Evolutionary conservation across 371 early-diverging fungal genomes (phyloP), one percentile per base, ranked within the genome.

Genomic region (Mucor lusitanicus): DNA sequence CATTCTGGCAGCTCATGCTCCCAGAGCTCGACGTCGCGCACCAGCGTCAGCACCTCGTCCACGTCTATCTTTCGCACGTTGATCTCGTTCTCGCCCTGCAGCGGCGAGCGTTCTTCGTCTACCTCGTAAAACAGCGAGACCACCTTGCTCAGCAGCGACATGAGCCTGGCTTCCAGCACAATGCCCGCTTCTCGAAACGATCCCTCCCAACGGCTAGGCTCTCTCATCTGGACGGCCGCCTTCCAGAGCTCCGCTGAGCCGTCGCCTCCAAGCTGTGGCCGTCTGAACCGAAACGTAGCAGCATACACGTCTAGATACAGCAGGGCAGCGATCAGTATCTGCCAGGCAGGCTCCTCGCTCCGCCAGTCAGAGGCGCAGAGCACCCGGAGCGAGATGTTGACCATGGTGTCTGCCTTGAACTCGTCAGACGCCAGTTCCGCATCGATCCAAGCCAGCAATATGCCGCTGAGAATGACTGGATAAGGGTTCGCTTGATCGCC

Each of bases 1-100:
- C 79, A 82, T 1, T 55, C 25, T 5, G 78, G 78, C 27, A 78
- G 21, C 0, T 68, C 59, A 11, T 80, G 73, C 37, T 82, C 83
- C 78, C 77, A 80, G 33, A 63, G 39, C 53, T 80, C 83, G 6
- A 80, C 69, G 40, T 82, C 75, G n/a, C 72, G 71, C 9, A 82
- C 77, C 1, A 82, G 39, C 0, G 69, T 75, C 42, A 82, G 61
- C 4, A 82, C 75, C 35, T 80, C 78, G 48, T 82, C 83, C 13
- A 82, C 83, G 57, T 82, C 83, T 25, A 82, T 71, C 58, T 82
- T 82, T 13, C 74, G 64, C 7, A 73, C 66, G 27, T 33, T 46
- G 25, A 59, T 17, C 13, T 61, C 62, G 0, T 65, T 55, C 35
- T 56, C 63, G 21, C 21, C 48, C 6, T 48, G 48, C 9, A 9